Base-by-base conservation (phyloP, 805 yeast species). In the Priceomyces fermenticarens region DNA sequence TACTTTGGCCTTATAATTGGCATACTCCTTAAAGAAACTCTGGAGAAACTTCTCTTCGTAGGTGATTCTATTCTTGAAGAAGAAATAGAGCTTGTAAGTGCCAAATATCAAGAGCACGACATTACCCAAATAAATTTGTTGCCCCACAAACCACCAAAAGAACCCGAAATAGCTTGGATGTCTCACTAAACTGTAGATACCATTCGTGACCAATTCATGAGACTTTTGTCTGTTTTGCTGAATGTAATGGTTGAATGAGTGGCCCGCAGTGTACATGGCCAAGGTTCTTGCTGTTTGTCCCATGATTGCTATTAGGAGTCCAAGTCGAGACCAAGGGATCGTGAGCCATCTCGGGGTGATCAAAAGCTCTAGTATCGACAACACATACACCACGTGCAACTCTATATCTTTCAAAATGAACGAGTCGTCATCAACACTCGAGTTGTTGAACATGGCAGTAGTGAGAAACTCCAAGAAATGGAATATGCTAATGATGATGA, bases 101-200 rank as follows among this genome's bases (percentile, higher is more conserved):
- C 89, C 93, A 0, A 73, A 65, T 1, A 70, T 36, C 2, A 77
- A 52, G 1, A 88, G 72, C 0, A 88, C 35, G 5, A 85, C 80
- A 62, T 89, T 93, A 34, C 79, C 62, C 42, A 91, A 61, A 44
- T 83, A 48, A 35, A 93, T 16, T 57, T 91, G 96, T 1, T 88
- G 72, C 0, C 97, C 97, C 3, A 90, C 49, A 10, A 95, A 91
- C 97, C 98, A 93, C 78, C 88, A 81, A 55, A 81, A 90, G 59
- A 85, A 93, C 0, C 97, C 99, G 31, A 81, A 75, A 62, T 93
- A 93, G 36, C 95, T 83, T 5, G 99, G 99, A 59, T 93, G 99
- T 45, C 99, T 72, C 11, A 78, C 63, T 17, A 62, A 47, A 1
- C 70, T 43, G 60, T 91, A 93, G 3, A 91, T 65, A 0, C 97